Conservation (phyloP, 306 rosid species). For the Benincasa hispida region DNA sequence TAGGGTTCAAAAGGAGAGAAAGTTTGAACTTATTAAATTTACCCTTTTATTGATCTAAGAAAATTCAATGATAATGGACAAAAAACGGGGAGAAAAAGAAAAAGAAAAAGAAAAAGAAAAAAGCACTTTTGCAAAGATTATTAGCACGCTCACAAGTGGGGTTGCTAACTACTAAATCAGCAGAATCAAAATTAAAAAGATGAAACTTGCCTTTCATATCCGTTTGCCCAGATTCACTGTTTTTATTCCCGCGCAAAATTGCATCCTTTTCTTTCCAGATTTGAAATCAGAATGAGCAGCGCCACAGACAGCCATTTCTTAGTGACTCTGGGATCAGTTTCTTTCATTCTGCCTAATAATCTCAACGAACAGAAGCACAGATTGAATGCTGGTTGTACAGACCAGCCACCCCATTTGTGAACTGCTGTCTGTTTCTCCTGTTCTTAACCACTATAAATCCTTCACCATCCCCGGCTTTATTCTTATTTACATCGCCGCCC, state of each 20-base stretch:
- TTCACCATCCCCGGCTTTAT: constrained; percentile 40
- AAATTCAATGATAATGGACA: constrained; percentile 4
- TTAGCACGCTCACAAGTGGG: neutral
- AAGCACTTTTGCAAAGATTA: constrained; percentile 3
- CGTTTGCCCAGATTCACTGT: neutral
- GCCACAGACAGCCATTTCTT: neutral
- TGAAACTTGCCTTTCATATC: neutral
- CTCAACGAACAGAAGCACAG: constrained; percentile 72
- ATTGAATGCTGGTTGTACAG: constrained; percentile 70
- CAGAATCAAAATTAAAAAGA: neutral
- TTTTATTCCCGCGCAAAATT: neutral
- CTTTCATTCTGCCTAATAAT: constrained; percentile 6
- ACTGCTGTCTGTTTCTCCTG: constrained; percentile 61
- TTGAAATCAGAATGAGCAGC: constrained; percentile 5
- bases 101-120: neutral
- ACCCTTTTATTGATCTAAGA: constrained; percentile 1
- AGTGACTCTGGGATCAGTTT: neutral
- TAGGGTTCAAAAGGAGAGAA: neutral
- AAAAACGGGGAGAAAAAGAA: neutral
- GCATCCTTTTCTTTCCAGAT: neutral
- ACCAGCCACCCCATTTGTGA: constrained; percentile 46
- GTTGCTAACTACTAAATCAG: neutral
- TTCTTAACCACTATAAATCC: constrained; percentile 63
- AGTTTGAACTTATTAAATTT: neutral
- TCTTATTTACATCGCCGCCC: constrained; percentile 20